Conservation (phyloP, 805 yeast genomes). For the Lipomyces starkeyi region DNA sequence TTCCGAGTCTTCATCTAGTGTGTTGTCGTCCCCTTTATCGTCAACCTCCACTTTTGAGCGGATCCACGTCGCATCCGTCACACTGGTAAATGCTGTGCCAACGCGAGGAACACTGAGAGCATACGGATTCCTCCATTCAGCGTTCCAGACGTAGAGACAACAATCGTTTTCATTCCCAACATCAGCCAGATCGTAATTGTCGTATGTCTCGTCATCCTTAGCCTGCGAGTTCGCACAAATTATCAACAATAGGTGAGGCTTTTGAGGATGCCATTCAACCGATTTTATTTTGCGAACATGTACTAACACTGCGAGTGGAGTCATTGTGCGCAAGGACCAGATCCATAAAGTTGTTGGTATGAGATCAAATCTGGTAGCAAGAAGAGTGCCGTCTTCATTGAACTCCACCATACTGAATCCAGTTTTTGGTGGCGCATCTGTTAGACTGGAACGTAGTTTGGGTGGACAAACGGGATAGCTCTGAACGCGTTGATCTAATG, state of each 20-base stretch:
- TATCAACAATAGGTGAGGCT: slow-evolving; percentile 24
- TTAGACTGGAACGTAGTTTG: slow-evolving; percentile 8
- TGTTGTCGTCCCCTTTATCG: slow-evolving; percentile 5
- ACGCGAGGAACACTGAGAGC: slow-evolving; percentile 21
- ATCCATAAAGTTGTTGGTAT: slow-evolving; percentile 36
- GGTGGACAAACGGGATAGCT: slow-evolving; percentile 29
- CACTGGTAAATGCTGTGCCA: slow-evolving; percentile 11
- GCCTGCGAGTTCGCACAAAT: slow-evolving; percentile 11
- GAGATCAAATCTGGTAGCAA: slow-evolving; percentile 30
- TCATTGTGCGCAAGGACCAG: slow-evolving; percentile 30
- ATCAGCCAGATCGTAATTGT: slow-evolving; percentile 26
- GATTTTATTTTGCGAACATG: slow-evolving; percentile 24
- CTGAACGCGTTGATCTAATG: slow-evolving; percentile 20
- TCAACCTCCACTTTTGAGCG: slow-evolving; percentile 14
- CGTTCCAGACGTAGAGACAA: slow-evolving; percentile 30
- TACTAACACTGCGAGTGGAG: slow-evolving; percentile 33
- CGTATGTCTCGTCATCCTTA: slow-evolving; percentile 22
- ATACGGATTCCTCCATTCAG: slow-evolving; percentile 31
- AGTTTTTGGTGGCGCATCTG: slow-evolving; percentile 33
- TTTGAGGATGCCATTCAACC: slow-evolving; percentile 34
- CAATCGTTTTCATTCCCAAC: slow-evolving; percentile 25
- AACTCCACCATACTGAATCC: slow-evolving; percentile 26
- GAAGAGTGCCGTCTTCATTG: slow-evolving; percentile 31
- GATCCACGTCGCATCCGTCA: slow-evolving; percentile 25
- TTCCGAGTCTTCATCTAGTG: slow-evolving; percentile 10